Percentiles rank a stretch among this genome's conserved stretches.
Evolutionary conservation across 2,329 filamentous ascomycete genomes (phyloP).

Genomic region (Cordyceps militaris): DNA sequence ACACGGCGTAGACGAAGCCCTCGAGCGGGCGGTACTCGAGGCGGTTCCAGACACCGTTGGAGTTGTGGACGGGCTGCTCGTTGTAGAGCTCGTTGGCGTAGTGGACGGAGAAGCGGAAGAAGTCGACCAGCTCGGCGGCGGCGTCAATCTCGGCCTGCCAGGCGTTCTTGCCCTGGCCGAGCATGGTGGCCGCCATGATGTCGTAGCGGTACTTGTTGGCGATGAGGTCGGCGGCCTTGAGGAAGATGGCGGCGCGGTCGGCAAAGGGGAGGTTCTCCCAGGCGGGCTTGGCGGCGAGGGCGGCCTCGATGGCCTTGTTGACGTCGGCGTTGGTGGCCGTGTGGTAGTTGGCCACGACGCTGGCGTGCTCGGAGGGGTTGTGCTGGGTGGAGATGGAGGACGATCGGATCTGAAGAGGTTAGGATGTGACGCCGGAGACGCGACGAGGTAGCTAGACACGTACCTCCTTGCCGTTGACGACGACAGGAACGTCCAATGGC

Average conservation of each 20-base stretch:
- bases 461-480: constrained; percentile 77
- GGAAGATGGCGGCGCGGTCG: constrained; percentile 85
- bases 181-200: constrained; percentile 91
- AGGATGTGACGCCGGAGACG: not conserved
- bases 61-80: constrained; percentile 78
- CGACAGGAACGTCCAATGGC: constrained; percentile 71
- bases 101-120: constrained; percentile 88
- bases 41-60: constrained; percentile 83
- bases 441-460: constrained; percentile 17
- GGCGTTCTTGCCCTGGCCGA: constrained; percentile 95
- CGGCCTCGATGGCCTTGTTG: constrained; percentile 70
- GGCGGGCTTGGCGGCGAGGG: constrained; percentile 73
- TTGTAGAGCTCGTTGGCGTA: constrained; percentile 88
- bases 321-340: constrained; percentile 73
- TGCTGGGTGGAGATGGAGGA: constrained; percentile 61
- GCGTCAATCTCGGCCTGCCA: constrained; percentile 99
- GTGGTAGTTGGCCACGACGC: constrained; percentile 74
- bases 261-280: constrained; percentile 87
- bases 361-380: constrained; percentile 75
- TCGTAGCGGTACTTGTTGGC: constrained; percentile 92
- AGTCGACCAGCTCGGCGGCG: constrained; percentile 86
- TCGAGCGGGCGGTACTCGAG: constrained; percentile 85
- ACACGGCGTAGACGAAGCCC: constrained; percentile 91
- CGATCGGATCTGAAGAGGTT: constrained; percentile 52
- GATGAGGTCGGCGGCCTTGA: constrained; percentile 91